Evolutionary conservation across 257 asterid genomes (phyloP).

Genomic region (Sherardia arvensis): DNA sequence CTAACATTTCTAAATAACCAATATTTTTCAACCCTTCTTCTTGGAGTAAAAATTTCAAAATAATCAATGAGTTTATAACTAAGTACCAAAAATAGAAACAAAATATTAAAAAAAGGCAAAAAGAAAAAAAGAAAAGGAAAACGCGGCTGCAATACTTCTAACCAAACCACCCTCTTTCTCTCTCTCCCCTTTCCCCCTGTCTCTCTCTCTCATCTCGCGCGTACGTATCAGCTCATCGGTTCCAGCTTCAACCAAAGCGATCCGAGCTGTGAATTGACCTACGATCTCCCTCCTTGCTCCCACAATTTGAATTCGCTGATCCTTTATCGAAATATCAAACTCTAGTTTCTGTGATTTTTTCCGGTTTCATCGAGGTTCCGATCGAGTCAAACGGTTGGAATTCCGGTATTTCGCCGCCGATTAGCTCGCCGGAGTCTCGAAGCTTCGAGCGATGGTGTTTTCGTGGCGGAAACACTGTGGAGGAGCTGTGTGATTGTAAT

Average conservation of each 20-base stretch:
- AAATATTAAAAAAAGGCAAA: background rate
- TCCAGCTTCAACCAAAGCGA: slow-evolving; percentile 49
- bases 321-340: background rate
- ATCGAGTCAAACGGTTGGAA: slow-evolving; percentile 10
- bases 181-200: slow-evolving; percentile 7
- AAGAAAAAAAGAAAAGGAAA: slow-evolving; percentile 19
- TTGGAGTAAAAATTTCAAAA: background rate
- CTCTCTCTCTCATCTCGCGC: slow-evolving; percentile 13
- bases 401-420: background rate
- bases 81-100: background rate
- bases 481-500: slow-evolving; percentile 6
- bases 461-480: slow-evolving; percentile 25
- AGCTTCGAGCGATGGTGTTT: slow-evolving; percentile 20
- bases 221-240: slow-evolving; percentile 36
- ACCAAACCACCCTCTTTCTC: slow-evolving; percentile 23
- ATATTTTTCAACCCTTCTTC: no score
- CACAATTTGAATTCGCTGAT: slow-evolving; percentile 3
- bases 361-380: slow-evolving; percentile 39
- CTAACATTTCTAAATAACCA: no score
- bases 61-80: no score
- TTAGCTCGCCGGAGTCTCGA: slow-evolving; percentile 28
- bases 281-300: slow-evolving; percentile 22
- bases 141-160: slow-evolving; percentile 66
- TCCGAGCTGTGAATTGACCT: slow-evolving; percentile 26
- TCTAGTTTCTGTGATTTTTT: slow-evolving; percentile 13